Evolutionary conservation across 805 yeast genomes (phyloP), one percentile per base, ranked within the genome.

Genomic region (Brettanomyces sp.): DNA sequence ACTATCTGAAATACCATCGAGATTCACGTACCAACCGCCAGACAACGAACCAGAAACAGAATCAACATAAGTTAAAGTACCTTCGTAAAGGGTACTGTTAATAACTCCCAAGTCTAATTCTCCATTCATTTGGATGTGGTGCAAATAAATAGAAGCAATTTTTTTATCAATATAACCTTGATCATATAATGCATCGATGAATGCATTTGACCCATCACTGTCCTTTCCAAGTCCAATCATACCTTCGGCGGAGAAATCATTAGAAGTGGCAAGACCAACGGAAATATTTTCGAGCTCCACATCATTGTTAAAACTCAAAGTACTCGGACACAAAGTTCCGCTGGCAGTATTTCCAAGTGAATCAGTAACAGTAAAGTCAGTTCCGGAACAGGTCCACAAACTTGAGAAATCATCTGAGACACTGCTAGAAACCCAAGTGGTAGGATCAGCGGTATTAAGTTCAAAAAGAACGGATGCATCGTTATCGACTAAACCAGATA

Each of bases 41-140:
- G 35, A 22, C 1, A 47, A 8, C 23, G 44, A 35, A 13, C 43
- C 38, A 4, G 54, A n/a, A 5, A 45, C 43, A 1, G 52, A 45
- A 25, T 48, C 51, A 8, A 53, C 41, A 39, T 59, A 56, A 4
- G 46, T 47, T 22, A 56, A 44, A n/a, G 48, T 44, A 14, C 57
- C 60, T n/a, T 42, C 49, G 47, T 55, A 57, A 35, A 59, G 56
- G 14, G 64, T 49, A 12, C 51, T 42, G 48, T 66, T 68, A 25
- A 59, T 53, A 28, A 61, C 65, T 9, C 70, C 71, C 47, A 66
- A 56, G 9, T 53, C 42, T 5, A 66, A 40, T 11, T 50, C 36
- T 5, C 69, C 70, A 38, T 52, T 45, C 5, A 47, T 53, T 47
- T 41, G 45, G 5, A 45, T 51, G 37, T 51, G 51, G 34, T 56